A percentile compares a stretch with the other conserved stretches of the same genome.
phyloP scores from a whole-genome alignment of 2,329 filamentous ascomycete genomes.

The Tothia fuscella region DNA sequence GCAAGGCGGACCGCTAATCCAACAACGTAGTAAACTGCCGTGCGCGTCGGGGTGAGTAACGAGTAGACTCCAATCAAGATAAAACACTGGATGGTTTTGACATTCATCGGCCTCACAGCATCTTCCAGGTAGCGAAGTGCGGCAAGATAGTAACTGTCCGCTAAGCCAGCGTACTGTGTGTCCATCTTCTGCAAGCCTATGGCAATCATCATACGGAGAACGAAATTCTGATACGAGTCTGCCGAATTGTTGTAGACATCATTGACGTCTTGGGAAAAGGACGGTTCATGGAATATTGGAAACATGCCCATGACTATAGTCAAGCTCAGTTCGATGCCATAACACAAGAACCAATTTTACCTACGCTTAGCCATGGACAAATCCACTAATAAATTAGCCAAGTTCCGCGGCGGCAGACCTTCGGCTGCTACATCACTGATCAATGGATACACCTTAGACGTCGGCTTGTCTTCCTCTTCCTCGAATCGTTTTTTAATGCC shows the following conservation, averaged over 20 bases:
- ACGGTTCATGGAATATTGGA: conserved; percentile 74
- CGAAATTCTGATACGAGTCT: conserved; percentile 78
- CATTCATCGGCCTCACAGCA: conserved; percentile 75
- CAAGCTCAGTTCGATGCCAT: background rate
- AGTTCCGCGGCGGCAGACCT: conserved; percentile 57
- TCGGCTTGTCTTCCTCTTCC: conserved; percentile 53
- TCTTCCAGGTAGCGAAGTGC: conserved; percentile 76
- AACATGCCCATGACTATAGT: conserved; percentile 51
- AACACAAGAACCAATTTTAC: conserved; percentile 14
- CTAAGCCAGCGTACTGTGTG: conserved; percentile 78
- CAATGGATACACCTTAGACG: conserved; percentile 76
- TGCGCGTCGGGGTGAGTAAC: conserved; percentile 78
- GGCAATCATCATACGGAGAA: conserved; percentile 81
- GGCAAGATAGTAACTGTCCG: conserved; percentile 88
- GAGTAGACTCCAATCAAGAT: conserved; percentile 84
- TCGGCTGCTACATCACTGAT: conserved; percentile 74
- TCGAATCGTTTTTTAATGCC: conserved; percentile 56
- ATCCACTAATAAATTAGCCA: conserved; percentile 69
- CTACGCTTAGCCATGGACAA: conserved; percentile 76
- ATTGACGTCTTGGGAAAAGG: conserved; percentile 63
- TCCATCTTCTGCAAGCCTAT: conserved; percentile 91
- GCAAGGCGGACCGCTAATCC: conserved; percentile 79
- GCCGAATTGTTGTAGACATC: conserved; percentile 65
- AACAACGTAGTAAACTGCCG: conserved; percentile 85
- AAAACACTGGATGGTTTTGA: conserved; percentile 83